Base-by-base conservation (phyloP, 768 basidiomycete species). In the Podaxis rugospora region DNA sequence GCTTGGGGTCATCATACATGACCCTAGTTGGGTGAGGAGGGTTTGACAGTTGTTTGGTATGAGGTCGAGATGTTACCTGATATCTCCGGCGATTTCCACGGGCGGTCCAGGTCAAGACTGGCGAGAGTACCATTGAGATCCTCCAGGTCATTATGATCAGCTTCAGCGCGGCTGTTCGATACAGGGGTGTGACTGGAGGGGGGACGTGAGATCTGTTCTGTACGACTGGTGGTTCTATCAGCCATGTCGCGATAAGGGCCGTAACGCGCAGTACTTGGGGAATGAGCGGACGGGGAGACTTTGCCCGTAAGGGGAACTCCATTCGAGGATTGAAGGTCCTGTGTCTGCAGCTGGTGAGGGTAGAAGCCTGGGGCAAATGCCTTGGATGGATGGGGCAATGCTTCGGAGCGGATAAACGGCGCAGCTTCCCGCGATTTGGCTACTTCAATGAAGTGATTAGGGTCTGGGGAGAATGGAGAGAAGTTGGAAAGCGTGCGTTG, bases 401-500 rank as follows among this genome's bases (percentile, higher is more conserved):
- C 53, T 53, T 83, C 83, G 70, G 69, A 42, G 64, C 71, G 32
- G 72, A 74, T 56, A 75, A 78, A 62, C 75, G 77, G 46, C 71
- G 70, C 64, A 71, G 63, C 47, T 70, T 70, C 62, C 79, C 75
- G 3, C 72, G 64, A 23, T 62, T 65, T 56, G 66, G 63, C 52
- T 72, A 68, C 66, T 6, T 59, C 57, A 10, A 28, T 13, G 28
- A 75, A 75, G 21, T 77, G 70, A 64, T 83, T 87, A 7, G 87
- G 85, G 66, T 92, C 90, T 7, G 90, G 90, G 1, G 90, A 92
- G 74, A 92, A 92, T 2, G 90, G 90, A 5, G 89, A 88, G 70
- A 92, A 92, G 61, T 71, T 76, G 18, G 77, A 74, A 53, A 71
- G 72, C 4, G 72, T 56, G 49, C 76, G 75, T 47, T 75, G 72